Evolutionary conservation across 345 rosid species (phyloP), one percentile per base, ranked within the genome.

Genomic region (Ceriops zippeliana): DNA sequence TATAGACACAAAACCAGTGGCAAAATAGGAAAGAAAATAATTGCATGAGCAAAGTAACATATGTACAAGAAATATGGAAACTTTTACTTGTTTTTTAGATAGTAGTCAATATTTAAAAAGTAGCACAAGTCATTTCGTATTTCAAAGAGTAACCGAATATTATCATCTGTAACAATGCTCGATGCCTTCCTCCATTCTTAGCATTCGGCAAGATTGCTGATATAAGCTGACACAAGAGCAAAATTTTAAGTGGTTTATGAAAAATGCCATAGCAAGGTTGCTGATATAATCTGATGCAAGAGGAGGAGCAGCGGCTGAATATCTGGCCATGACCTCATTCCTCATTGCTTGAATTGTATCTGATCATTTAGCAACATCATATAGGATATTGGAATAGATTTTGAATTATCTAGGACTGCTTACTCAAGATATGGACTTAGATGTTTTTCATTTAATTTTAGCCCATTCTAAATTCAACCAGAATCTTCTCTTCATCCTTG

Each of bases 121-220:
- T 10, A 53, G 62, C 51, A 58, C 49, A 11, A 35, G 6, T 49
- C 49, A 22, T 2, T 19, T 52, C 67, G 77, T 22, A 73, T 67
- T 60, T 73, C 72, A 38, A 73, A 73, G 17, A 67, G 72, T 37
- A 73, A 54, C 67, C 38, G 64, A 27, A 73, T 67, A 49, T 73
- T 67, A 2, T 73, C 77, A 51, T 73, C 77, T 6, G 68, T 67
- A 24, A 67, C 58, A 61, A 73, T 73, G 53, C 72, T 67, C 20
- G 66, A 47, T 52, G 3, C 46, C 68, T 61, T 61, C 22, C 27
- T 34, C 8, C 71, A 28, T 47, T n/a, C 9, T 34, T 7, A 34
- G 37, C 37, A 67, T 53, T 67, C 5, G 67, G 72, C 56, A 54
- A 34, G 37, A 9, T 7, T 34, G 37, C 37, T 34, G 37, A 34